phyloP scores from a whole-genome alignment of 495 filamentous ascomycete species.

The Acidomyces sp. region DNA sequence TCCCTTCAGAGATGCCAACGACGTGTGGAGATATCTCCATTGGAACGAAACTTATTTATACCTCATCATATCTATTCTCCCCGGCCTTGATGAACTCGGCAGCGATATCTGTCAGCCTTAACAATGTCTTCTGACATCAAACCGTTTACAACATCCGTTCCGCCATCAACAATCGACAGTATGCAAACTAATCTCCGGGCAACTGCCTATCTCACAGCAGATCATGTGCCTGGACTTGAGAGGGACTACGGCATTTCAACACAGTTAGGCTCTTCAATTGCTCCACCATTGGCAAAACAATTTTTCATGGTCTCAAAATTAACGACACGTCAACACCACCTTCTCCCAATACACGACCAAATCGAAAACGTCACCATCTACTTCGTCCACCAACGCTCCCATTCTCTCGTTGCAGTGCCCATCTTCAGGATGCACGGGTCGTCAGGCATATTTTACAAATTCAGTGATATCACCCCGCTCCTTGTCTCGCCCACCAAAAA shows the following conservation, averaged over 20 bases:
- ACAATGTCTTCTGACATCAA: conserved; percentile 8
- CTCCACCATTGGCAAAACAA: conserved; percentile 1
- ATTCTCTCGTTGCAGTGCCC: conserved; percentile 23
- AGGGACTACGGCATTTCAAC: conserved; percentile 11
- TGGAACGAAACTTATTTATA: too few relatives aligned
- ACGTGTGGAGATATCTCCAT: too few relatives aligned
- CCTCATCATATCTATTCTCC: too few relatives aligned
- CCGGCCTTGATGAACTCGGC: too few relatives aligned
- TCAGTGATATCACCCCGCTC: conserved; percentile 21
- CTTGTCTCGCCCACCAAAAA: conserved; percentile 20
- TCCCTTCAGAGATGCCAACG: too few relatives aligned
- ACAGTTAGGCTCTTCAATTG: conserved; percentile 3
- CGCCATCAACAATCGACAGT: conserved; percentile 14
- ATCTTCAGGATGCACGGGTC: conserved; percentile 31
- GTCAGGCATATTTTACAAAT: conserved; percentile 31
- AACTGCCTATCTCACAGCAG: conserved; percentile 8
- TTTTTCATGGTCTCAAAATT: neutral
- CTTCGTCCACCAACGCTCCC: conserved; percentile 23
- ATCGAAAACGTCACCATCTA: conserved; percentile 18
- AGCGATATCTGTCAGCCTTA: too few relatives aligned
- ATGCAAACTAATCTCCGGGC: conserved; percentile 16
- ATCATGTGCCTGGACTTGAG: conserved; percentile 14
- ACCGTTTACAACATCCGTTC: conserved; percentile 13
- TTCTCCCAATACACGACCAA: conserved; percentile 7
- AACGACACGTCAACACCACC: too few relatives aligned